Percentiles rank a stretch among this genome's conserved stretches.
Conservation (phyloP, 768 basidiomycete species). For the Pulveroboletus sp. region DNA sequence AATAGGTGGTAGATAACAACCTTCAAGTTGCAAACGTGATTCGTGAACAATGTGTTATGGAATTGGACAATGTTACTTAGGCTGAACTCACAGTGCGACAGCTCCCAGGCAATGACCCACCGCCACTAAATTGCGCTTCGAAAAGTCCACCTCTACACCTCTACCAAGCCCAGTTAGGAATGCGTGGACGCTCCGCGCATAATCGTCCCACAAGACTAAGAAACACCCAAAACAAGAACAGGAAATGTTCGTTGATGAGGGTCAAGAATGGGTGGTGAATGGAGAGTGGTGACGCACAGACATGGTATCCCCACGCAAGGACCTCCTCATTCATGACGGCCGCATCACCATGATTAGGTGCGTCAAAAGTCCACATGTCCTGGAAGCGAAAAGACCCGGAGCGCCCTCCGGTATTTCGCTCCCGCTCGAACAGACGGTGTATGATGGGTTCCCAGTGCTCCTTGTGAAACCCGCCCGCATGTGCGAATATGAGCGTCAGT, state of each 20-base stretch:
- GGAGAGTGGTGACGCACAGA: not conserved
- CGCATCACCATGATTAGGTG: slow-evolving; percentile 9
- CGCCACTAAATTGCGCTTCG: not conserved
- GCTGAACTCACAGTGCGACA: not conserved
- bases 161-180: slow-evolving; percentile 1
- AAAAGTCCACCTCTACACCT: slow-evolving; percentile 6
- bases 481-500: slow-evolving; percentile 4
- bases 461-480: slow-evolving; percentile 2
- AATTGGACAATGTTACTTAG: too few relatives aligned
- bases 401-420: not conserved
- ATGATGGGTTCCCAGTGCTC: slow-evolving; percentile 10
- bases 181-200: slow-evolving; percentile 2
- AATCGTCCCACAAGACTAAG: slow-evolving; percentile 4
- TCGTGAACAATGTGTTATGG: not conserved
- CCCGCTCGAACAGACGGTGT: not conserved
- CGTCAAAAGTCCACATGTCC: slow-evolving; percentile 8
- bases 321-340: slow-evolving; percentile 9
- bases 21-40: not conserved
- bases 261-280: not conserved
- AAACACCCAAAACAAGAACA: not conserved
- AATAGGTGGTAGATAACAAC: not conserved
- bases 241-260: not conserved
- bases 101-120: slow-evolving; percentile 1
- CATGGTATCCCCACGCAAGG: not conserved
- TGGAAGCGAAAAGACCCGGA: not conserved